Evolutionary conservation across 139 green algal genomes (phyloP), one percentile per base, ranked within the genome.

Genomic region (Chara braunii): DNA sequence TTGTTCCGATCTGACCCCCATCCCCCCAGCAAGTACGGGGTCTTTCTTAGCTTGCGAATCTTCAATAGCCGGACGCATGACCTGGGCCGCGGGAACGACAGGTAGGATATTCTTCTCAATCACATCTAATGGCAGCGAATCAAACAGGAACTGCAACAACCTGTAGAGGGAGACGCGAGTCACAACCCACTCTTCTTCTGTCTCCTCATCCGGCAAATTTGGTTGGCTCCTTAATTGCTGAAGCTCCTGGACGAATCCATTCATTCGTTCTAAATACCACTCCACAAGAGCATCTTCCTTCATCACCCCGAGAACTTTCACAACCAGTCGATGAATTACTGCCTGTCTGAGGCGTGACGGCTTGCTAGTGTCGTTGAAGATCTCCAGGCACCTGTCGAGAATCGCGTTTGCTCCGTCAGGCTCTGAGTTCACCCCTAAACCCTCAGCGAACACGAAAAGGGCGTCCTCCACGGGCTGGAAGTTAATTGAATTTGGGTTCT

Each of bases 341-440:
- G 4, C 57, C 30, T 54, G 58, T 9, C 32, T 55, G 12, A 67
- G 30, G 4, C 22, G 57, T 3, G 37, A 22, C 11, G 4, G 4
- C 42, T 67, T 23, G 3, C 24, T 6, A n/a, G 5, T 18, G 57
- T 67, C 57, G 9, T 24, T 12, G 9, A 67, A n/a, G 4, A 55
- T 23, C 4, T 5, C 3, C 18, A 67, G 11, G 5, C 30, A 67
- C 42, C 58, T 37, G 3, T 67, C 57, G 28, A 67, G 57, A 26
- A 52, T 23, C 57, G 23, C 30, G 42, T 29, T 36, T n/a, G 23
- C 11, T 37, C 3, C 5, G n/a, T 5, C 22, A 4, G 32, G 40
- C 18, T 12, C 22, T 12, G 26, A 42, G 26, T 54, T 61, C 24
- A n/a, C 6, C 12, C n/a, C 57, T 64, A 67, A 67, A 4, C 3